Percentiles rank a stretch among this genome's conserved stretches.
Conservation (phyloP, 2,329 filamentous ascomycete species). For the Paecilomyces sp. region DNA sequence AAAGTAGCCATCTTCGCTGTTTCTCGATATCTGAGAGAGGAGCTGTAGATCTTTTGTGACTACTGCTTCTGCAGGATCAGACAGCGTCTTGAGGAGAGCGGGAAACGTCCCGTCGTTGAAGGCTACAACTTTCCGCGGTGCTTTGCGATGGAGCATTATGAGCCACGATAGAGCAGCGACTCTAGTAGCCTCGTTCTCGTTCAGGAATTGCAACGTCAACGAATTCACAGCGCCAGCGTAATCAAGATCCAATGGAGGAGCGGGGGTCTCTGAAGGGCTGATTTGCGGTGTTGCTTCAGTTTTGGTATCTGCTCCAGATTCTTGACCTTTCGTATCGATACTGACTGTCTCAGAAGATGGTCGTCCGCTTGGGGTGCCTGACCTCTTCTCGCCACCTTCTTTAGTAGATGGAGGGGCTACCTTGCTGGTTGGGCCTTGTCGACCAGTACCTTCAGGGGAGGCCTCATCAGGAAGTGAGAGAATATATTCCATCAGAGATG, state of each 20-base stretch:
- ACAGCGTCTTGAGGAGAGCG: conserved; percentile 88
- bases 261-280: conserved; percentile 40
- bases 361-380: conserved; percentile 31
- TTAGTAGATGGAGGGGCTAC: conserved; percentile 33
- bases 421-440: conserved; percentile 30
- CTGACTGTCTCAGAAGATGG: conserved; percentile 17
- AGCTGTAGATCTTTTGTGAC: conserved; percentile 91
- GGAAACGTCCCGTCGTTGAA: conserved; percentile 98
- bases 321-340: conserved; percentile 23
- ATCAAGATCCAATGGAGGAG: conserved; percentile 63
- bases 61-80: conserved; percentile 89
- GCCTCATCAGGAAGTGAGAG: conserved; percentile 75
- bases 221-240: conserved; percentile 93
- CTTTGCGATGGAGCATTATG: conserved; percentile 95
- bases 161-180: conserved; percentile 93
- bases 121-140: conserved; percentile 83
- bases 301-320: conserved; percentile 18
- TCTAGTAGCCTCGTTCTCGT: conserved; percentile 92
- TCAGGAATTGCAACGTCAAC: conserved; percentile 85
- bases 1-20: conserved; percentile 96
- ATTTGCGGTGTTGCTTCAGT: conserved; percentile 38
- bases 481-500: conserved; percentile 86
- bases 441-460: conserved; percentile 31
- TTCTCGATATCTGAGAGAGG: conserved; percentile 89
- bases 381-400: conserved; percentile 33